Base-by-base conservation (phyloP, 768 basidiomycete genomes). In the Tricholoma sp. region DNA sequence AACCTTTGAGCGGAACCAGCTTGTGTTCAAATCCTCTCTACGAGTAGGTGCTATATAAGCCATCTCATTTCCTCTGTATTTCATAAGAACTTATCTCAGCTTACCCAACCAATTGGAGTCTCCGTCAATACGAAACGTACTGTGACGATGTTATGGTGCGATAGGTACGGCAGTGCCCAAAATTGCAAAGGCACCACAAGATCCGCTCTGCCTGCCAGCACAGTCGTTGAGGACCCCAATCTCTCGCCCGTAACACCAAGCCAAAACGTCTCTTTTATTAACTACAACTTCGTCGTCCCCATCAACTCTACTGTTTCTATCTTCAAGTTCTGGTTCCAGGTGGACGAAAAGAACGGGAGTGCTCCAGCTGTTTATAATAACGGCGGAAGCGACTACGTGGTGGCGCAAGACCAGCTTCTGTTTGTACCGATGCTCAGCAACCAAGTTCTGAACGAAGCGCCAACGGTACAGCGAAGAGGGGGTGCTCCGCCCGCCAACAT, bases 261-360 rank as follows among this genome's bases (percentile, higher is more conserved):
- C 9, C 65, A 72, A 52, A 74, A 74, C 4, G 68, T 66, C 50
- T 70, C 57, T 55, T 74, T 76, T 50, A 66, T 72, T 36, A 71
- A 73, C 59, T 80, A 78, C 65, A 65, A 74, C 53, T 79, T 77
- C 57, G 63, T 75, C n/a, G 75, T 75, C 5, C 74, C 73, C 2
- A 69, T 80, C 55, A 63, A 74, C 60, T 58, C 72, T 6, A 56
- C 69, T 5, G 65, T 64, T 8, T 79, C 78, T n/a, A 70, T 81
- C 52, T 71, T 76, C 32, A 75, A 73, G 33, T 80, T 80, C 63
- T 80, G 77, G 77, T 81, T 81, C 62, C 66, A 71, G 28, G 74
- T 80, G 6, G 71, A 80, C 57, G 77, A 79, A 57, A 70, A 72
- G 29, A 68, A 77, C 57, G 79, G 78, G 10, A 73, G 68, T 37